A percentile compares a stretch with the other conserved stretches of the same genome.
These are phyloP conservation scores for Capronia americana DNA, from an alignment of 2,329 filamentous ascomycete species.

Conservation along the genomic window DNA sequence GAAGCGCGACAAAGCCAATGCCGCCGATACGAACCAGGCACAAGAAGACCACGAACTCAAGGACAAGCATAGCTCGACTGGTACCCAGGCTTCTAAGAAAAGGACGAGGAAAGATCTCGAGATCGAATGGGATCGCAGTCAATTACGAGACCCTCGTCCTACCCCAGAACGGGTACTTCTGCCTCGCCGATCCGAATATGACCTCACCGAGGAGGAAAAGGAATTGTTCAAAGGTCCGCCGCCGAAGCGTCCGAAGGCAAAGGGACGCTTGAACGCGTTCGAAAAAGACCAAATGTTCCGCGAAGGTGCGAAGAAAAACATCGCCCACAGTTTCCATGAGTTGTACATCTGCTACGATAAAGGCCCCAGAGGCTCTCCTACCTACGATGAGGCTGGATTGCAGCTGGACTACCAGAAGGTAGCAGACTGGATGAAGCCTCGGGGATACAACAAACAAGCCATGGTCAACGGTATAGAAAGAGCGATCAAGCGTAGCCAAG, in stretches of 20 bases:
- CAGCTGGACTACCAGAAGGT: conserved; percentile 32
- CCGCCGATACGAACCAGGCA: not conserved
- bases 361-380: conserved; percentile 27
- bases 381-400: conserved; percentile 27
- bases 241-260: conserved; percentile 6
- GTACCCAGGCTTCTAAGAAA: not conserved
- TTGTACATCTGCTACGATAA: conserved; percentile 17
- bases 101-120: conserved; percentile 14
- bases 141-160: conserved; percentile 11
- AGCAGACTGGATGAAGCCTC: conserved; percentile 20
- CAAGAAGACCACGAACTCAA: not conserved
- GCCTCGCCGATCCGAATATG: not conserved
- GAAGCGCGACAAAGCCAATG: not conserved
- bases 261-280: conserved; percentile 5
- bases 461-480: conserved; percentile 4
- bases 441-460: conserved; percentile 11
- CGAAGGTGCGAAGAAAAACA: conserved; percentile 2
- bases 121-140: conserved; percentile 12
- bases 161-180: conserved; percentile 7
- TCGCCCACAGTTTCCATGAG: conserved; percentile 9
- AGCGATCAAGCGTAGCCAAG: not conserved
- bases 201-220: conserved; percentile 19
- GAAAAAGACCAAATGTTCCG: conserved; percentile 12
- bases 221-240: conserved; percentile 4
- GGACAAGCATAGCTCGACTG: not conserved